Evolutionary conservation across 2,329 filamentous ascomycete species (phyloP).

Genomic region (Aspergillus chevalieri): DNA sequence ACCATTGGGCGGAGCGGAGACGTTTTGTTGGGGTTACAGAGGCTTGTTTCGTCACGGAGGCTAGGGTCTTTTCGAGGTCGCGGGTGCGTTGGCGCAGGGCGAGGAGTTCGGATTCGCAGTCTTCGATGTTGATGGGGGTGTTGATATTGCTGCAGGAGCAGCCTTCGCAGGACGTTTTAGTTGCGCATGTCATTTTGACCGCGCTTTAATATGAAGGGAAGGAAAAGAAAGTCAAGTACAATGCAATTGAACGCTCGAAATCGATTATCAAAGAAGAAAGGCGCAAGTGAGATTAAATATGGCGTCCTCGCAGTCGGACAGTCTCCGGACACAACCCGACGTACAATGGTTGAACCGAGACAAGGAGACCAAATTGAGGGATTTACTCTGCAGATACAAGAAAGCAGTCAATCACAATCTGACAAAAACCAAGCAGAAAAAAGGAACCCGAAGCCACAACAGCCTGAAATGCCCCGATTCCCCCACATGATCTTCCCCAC

Average conservation of each 20-base stretch:
- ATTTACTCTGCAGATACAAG: too few species aligned
- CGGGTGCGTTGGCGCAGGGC: constrained; percentile 33
- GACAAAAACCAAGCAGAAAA: too few species aligned
- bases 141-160: constrained; percentile 24
- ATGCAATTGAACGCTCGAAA: too few species aligned
- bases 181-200: background rate
- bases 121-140: constrained; percentile 31
- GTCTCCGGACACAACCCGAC: too few species aligned
- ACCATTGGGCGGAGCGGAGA: constrained; percentile 42
- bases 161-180: constrained; percentile 25
- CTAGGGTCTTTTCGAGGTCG: constrained; percentile 30
- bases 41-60: constrained; percentile 19
- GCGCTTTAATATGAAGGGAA: background rate
- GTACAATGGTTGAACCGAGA: too few species aligned
- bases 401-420: too few species aligned
- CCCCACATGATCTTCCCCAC: too few species aligned
- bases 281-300: background rate
- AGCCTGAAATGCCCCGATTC: too few species aligned
- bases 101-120: constrained; percentile 35
- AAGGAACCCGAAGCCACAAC: too few species aligned
- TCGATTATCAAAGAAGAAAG: background rate
- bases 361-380: too few species aligned
- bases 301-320: too few species aligned
- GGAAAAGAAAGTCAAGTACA: background rate
- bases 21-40: constrained; percentile 13